Evolutionary conservation across 2,329 filamentous ascomycete species (phyloP).

Genomic region (Xylaria sp.): DNA sequence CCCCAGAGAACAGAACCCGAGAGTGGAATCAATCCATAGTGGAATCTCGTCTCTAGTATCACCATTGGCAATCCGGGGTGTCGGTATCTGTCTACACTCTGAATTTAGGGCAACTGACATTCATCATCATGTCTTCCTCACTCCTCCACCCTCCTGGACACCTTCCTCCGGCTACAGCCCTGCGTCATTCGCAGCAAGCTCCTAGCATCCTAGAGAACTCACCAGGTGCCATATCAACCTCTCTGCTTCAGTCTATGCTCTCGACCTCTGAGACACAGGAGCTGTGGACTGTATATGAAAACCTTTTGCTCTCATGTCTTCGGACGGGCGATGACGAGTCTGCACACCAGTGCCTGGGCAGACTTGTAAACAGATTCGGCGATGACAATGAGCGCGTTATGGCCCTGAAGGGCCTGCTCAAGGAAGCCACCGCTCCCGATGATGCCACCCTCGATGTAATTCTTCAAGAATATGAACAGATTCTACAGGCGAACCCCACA

Average conservation of each 20-base stretch:
- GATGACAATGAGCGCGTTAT: slow-evolving; percentile 85
- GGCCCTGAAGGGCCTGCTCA: slow-evolving; percentile 82
- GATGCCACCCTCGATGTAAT: slow-evolving; percentile 73
- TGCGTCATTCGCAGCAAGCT: slow-evolving; percentile 70
- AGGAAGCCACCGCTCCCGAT: slow-evolving; percentile 81
- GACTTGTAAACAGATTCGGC: slow-evolving; percentile 83
- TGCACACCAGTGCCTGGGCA: slow-evolving; percentile 78
- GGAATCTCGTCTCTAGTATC: not conserved
- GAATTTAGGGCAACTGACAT: slow-evolving; percentile 6
- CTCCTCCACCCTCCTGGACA: slow-evolving; percentile 67
- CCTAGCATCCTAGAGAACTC: slow-evolving; percentile 65
- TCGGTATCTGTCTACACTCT: not conserved
- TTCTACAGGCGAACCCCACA: slow-evolving; percentile 76
- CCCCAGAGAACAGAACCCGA: not conserved
- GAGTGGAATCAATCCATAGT: not conserved
- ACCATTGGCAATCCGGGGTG: not conserved
- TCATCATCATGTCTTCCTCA: slow-evolving; percentile 49
- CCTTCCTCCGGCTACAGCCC: slow-evolving; percentile 64
- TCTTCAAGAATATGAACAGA: slow-evolving; percentile 79
- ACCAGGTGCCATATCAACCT: slow-evolving; percentile 64
- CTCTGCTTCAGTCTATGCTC: slow-evolving; percentile 63
- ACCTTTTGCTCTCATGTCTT: slow-evolving; percentile 84
- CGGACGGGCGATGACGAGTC: slow-evolving; percentile 84
- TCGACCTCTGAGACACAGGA: slow-evolving; percentile 76
- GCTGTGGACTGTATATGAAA: slow-evolving; percentile 87